These are phyloP conservation scores for Annulohypoxylon moriforme DNA, from an alignment of 495 filamentous ascomycete species.

Conservation along the genomic window DNA sequence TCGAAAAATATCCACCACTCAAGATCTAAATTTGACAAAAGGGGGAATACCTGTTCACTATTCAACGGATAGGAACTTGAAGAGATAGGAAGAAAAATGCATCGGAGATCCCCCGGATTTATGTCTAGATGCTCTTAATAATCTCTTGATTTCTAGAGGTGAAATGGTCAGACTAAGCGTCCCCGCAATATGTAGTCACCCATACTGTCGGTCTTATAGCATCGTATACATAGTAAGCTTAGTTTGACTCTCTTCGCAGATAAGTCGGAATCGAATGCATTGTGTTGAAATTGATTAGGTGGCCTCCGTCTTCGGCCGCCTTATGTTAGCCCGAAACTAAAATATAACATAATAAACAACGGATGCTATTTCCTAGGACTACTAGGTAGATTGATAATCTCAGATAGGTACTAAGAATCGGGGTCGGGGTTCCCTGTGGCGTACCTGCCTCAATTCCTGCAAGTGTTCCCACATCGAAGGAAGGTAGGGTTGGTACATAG, in stretches of 20 bases:
- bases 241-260: not conserved
- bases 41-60: not conserved
- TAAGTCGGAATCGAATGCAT: conserved; percentile 6
- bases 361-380: conserved; percentile 1
- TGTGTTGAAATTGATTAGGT: conserved; percentile 13
- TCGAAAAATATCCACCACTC: conserved; percentile 4
- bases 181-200: conserved; percentile 13
- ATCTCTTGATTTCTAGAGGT: conserved; percentile 30
- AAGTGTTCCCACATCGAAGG: conserved; percentile 6
- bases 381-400: not conserved
- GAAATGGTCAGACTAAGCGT: conserved; percentile 20
- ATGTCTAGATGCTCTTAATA: conserved; percentile 23
- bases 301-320: conserved; percentile 38
- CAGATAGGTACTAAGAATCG: not conserved
- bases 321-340: conserved; percentile 16
- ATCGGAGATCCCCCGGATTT: conserved; percentile 12
- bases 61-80: not conserved
- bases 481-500: conserved; percentile 1
- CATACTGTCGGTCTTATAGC: conserved; percentile 14
- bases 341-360: conserved; percentile 3
- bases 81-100: not conserved
- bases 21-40: not conserved
- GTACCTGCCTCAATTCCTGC: conserved; percentile 8
- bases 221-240: conserved; percentile 32
- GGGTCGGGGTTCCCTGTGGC: not conserved